Base-by-base conservation (phyloP, 441 rosid genomes). In the Arabidopsis hybrid region DNA sequence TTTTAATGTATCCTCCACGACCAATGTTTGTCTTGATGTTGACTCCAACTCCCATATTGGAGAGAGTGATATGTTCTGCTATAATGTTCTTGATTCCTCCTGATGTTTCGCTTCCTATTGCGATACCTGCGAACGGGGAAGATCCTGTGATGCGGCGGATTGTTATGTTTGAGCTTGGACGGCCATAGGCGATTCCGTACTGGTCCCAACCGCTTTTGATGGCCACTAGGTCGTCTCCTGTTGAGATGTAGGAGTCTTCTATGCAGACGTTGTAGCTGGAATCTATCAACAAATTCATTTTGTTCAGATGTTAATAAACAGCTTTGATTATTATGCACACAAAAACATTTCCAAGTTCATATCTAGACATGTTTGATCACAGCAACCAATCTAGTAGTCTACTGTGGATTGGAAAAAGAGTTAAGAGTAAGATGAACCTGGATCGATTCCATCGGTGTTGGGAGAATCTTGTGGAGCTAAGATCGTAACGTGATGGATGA, bases 161-260 rank as follows among this genome's bases (percentile, higher is more conserved):
- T 3, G 97, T 92, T 83, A 95, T 89, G 83, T 56, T 83, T 46
- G 92, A 84, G 85, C 97, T 89, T n/a, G 91, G 97, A 63, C 84
- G 95, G 51, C 83, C 86, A 69, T 78, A 95, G 2, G 89, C 85
- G 35, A 88, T 90, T 1, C 99, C 97, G 36, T 92, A 95, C 76
- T 95, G 84, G 70, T 95, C 99, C 99, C 99, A 95, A 58, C 97
- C 97, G 46, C 99, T 90, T 85, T 95, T 95, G 36, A 92, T 86
- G 0, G 99, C 84, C 5, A 95, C 84, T 3, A 92, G 87, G 67
- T 95, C 99, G 81, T 92, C 99, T 71, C 99, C 99, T 2, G 88
- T 85, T 45, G 96, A 90, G 58, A 92, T 92, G 69, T 78, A 91
- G 1, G 94, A 89, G 82, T 95, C 99, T 80, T 95, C 97, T 79